These are phyloP conservation scores for Syncephalastrum racemosum DNA, from an alignment of 371 early-diverging fungal species.

Conservation along the genomic window DNA sequence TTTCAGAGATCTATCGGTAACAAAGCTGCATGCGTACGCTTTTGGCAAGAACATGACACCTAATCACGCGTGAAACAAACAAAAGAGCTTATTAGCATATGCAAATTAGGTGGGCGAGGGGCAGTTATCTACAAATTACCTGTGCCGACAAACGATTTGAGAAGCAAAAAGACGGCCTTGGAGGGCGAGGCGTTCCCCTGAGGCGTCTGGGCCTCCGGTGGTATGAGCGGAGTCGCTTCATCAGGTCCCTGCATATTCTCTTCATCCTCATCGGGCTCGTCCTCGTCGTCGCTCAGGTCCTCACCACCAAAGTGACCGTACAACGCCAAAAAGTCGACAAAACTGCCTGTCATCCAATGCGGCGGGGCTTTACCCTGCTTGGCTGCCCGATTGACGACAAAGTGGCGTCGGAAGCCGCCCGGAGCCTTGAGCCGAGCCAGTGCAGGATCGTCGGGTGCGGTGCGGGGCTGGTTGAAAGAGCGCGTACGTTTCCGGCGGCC, in stretches of 20 bases:
- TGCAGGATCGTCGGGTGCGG: constrained; percentile 45
- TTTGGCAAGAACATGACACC: constrained; percentile 78
- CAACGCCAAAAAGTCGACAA: constrained; percentile 90
- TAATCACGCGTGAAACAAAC: background rate
- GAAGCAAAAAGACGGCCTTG: constrained; percentile 81
- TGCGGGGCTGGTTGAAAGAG: too few species aligned
- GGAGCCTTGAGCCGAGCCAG: constrained; percentile 61
- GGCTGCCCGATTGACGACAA: constrained; percentile 72
- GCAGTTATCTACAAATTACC: constrained; percentile 16
- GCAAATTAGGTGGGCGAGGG: too few species aligned
- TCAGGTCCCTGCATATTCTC: too few species aligned
- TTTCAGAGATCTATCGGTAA: too few species aligned
- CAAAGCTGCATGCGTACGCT: constrained; percentile 29
- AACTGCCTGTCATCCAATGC: constrained; percentile 79
- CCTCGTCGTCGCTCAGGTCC: constrained; percentile 45
- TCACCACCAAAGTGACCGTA: constrained; percentile 94
- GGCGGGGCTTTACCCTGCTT: constrained; percentile 65
- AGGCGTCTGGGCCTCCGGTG: constrained; percentile 48
- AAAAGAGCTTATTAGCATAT: too few species aligned
- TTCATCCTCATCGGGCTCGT: constrained; percentile 22
- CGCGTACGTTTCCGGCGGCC: constrained; percentile 38
- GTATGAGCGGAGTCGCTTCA: background rate
- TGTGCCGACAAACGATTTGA: constrained; percentile 89
- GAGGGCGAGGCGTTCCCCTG: constrained; percentile 74
- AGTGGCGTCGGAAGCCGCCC: constrained; percentile 93